Evolutionary conservation across 176 grass and related monocot genomes (phyloP), one percentile per base, ranked within the genome.

Genomic region (Triticum timopheevii): DNA sequence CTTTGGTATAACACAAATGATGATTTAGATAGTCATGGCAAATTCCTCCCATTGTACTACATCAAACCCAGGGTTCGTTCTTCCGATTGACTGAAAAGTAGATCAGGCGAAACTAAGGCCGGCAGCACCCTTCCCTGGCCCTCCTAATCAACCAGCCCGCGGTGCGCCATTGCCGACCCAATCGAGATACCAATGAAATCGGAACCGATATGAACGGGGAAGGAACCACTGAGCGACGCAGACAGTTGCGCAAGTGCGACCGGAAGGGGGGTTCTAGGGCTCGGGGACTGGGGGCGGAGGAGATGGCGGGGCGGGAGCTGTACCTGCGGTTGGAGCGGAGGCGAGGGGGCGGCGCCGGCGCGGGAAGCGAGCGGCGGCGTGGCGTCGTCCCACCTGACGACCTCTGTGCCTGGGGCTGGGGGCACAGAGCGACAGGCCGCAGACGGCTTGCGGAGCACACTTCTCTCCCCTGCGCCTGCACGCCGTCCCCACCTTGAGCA

Each of bases 381-480:
- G 59, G 50, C 23, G 59, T 23, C 23, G 52, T 39, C 66, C 30
- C 45, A 8, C 45, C 45, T n/a, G 80, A 56, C 54, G 42, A 12
- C 42, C 42, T 44, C 54, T 73, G 68, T 20, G 71, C 71, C 38
- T 47, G 45, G 10, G 45, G 40, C 40, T 44, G 3, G 45, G 44
- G 45, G 45, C 45, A 49, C 45, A 49, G 45, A 49, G 45, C 45
- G 45, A 1, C 45, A 49, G 45, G 4, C 45, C 45, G 45, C 45
- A 16, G 78, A 40, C n/a, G 61, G 79, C 79, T 80, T 79, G 58
- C 11, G 34, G 25, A 28, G 23, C 78, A 80, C 78, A 80, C 38
- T 47, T 38, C 15, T 49, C 45, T 10, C 65, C 65, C 65, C 27
- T 3, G 64, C 28, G 15, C 23, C 61, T 63, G 56, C 19, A 25